phyloP scores from a whole-genome alignment of 177 flowering plant genomes.

The Vitis hybrid region DNA sequence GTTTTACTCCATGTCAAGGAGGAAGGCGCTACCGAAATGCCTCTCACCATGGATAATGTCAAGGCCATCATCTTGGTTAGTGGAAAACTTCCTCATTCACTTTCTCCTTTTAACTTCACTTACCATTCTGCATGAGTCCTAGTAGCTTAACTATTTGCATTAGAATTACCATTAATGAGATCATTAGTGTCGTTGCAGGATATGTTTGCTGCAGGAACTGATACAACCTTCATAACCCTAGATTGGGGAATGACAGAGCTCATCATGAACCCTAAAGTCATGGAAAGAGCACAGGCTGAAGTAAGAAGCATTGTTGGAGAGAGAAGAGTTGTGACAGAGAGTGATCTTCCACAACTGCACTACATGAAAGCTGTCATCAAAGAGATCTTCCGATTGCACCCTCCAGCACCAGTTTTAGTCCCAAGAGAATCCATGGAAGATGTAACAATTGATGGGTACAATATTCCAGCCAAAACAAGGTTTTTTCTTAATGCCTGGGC shows the following conservation, averaged over 20 bases:
- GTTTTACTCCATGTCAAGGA: constrained; percentile 37
- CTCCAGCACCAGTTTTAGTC: constrained; percentile 40
- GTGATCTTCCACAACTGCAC: constrained; percentile 28
- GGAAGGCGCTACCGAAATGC: constrained; percentile 16
- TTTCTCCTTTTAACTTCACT: background rate
- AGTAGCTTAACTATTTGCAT: background rate
- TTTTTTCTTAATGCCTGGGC: constrained; percentile 42
- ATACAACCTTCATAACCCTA: constrained; percentile 32
- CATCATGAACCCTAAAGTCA: constrained; percentile 26
- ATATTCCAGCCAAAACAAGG: constrained; percentile 34
- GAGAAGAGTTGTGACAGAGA: constrained; percentile 26
- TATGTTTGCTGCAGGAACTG: constrained; percentile 50
- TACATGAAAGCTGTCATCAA: constrained; percentile 47
- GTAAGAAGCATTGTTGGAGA: constrained; percentile 25
- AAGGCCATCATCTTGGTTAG: constrained; percentile 45
- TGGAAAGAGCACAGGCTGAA: constrained; percentile 38
- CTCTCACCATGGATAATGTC: constrained; percentile 37
- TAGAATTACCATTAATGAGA: background rate
- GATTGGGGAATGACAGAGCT: constrained; percentile 60
- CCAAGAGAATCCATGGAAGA: constrained; percentile 41
- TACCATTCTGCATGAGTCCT: background rate
- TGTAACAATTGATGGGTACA: constrained; percentile 28
- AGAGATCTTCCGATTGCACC: constrained; percentile 40
- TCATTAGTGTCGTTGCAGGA: constrained; percentile 26
- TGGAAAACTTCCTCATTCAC: background rate